Conservation (phyloP, 2,329 filamentous ascomycete genomes). For the Ascochyta lentis region DNA sequence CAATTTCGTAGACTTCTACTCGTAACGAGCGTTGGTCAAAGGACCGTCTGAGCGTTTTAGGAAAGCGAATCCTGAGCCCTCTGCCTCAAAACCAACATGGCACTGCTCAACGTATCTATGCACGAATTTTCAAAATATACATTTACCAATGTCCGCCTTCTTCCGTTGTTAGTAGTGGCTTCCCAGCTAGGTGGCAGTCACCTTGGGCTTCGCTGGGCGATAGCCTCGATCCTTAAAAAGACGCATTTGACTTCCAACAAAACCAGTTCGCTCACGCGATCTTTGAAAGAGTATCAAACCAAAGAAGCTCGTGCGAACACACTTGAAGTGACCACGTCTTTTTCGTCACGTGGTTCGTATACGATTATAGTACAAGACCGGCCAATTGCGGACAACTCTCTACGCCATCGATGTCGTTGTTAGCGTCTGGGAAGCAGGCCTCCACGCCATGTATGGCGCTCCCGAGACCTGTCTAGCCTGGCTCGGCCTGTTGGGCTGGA, state of each 20-base stretch:
- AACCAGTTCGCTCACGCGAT: too few relatives aligned
- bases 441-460: background rate
- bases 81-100: conserved; percentile 1
- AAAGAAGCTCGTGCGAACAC: too few relatives aligned
- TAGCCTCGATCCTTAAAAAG: too few relatives aligned
- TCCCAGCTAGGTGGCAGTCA: too few relatives aligned
- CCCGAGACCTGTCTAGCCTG: conserved; percentile 1
- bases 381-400: background rate
- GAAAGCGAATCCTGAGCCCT: conserved; percentile 14
- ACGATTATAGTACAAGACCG: too few relatives aligned
- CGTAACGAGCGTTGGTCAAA: background rate
- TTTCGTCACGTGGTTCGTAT: background rate
- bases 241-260: too few relatives aligned
- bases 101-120: background rate
- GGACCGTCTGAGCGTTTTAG: conserved; percentile 14
- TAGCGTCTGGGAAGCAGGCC: background rate
- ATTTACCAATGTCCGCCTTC: background rate
- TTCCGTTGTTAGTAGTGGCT: too few relatives aligned
- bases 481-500: background rate
- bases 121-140: background rate
- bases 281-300: too few relatives aligned
- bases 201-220: too few relatives aligned
- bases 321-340: too few relatives aligned
- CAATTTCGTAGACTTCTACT: conserved; percentile 2
- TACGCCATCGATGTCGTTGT: background rate